phyloP scores from a whole-genome alignment of 179 eudicot genomes.

The Patellifolia procumbens region DNA sequence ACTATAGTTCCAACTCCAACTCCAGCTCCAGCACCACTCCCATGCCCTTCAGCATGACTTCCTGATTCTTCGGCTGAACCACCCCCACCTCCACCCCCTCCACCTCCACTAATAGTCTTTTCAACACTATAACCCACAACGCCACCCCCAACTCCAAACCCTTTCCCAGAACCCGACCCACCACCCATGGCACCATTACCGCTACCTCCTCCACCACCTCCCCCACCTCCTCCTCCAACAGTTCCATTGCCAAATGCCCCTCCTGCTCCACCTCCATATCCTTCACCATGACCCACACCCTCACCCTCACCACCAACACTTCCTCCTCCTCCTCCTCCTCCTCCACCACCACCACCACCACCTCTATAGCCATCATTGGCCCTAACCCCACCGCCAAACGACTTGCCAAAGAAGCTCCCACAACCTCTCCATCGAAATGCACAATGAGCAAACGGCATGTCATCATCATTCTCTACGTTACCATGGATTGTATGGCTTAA shows the following conservation, averaged over 20 bases:
- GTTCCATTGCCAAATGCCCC: constrained; percentile 3
- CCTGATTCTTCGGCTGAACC: constrained; percentile 23
- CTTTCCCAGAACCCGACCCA: constrained; percentile 26
- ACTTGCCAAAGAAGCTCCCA: constrained; percentile 27
- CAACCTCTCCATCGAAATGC: constrained; percentile 32
- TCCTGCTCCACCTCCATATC: constrained; percentile 11
- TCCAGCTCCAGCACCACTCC: constrained; percentile 31
- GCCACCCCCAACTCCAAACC: constrained; percentile 15
- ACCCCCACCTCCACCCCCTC: constrained; percentile 24
- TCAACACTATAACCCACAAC: no score
- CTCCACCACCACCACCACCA: constrained; percentile 15
- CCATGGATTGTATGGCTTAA: constrained; percentile 9
- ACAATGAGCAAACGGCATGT: constrained; percentile 13
- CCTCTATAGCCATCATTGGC: neutral
- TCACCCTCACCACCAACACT: constrained; percentile 18
- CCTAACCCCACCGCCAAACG: constrained; percentile 14
- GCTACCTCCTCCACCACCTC: neutral
- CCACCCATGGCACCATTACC: neutral
- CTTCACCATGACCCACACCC: constrained; percentile 5
- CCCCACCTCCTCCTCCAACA: constrained; percentile 14
- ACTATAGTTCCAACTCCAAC: constrained; percentile 8
- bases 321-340: constrained; percentile 20
- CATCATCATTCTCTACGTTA: constrained; percentile 7
- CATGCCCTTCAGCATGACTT: constrained; percentile 25
- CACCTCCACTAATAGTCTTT: constrained; percentile 29